These are phyloP conservation scores for Fusarium sp. DNA, from an alignment of 2,329 filamentous ascomycete species.

Conservation along the genomic window DNA sequence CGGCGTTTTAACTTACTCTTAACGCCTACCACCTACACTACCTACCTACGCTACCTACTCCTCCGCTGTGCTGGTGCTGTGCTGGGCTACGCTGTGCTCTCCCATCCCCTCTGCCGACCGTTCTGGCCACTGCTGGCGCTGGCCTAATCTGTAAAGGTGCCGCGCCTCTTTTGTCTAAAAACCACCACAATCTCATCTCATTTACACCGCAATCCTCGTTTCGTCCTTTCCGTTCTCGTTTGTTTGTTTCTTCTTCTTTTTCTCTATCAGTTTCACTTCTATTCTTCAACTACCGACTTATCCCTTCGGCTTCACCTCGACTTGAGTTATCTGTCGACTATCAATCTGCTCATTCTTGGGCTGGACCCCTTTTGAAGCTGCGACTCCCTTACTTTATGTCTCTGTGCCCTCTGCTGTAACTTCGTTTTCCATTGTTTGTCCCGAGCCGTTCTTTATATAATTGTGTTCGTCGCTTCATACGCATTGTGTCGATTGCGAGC, in stretches of 20 bases:
- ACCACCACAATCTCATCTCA: conserved; percentile 29
- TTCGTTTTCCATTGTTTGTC: conserved; percentile 6
- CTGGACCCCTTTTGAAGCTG: conserved; percentile 34
- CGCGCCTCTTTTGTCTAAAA: conserved; percentile 26
- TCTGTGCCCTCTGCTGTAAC: conserved; percentile 27
- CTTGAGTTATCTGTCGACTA: conserved; percentile 10
- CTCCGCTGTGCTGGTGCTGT: not conserved
- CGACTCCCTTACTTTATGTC: conserved; percentile 28
- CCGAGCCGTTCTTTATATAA: not conserved
- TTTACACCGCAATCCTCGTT: conserved; percentile 32
- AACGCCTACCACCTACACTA: conserved; percentile 1
- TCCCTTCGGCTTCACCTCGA: not conserved
- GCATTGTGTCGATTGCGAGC: conserved; percentile 7
- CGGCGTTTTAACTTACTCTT: conserved; percentile 2
- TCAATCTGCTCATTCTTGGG: conserved; percentile 37
- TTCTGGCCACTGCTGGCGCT: conserved; percentile 40
- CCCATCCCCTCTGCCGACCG: conserved; percentile 16
- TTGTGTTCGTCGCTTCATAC: conserved; percentile 9
- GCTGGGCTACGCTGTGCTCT: not conserved
- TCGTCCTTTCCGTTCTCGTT: conserved; percentile 22
- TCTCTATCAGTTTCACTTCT: conserved; percentile 2
- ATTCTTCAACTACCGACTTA: conserved; percentile 1
- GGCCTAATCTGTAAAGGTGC: conserved; percentile 29
- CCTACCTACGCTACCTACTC: not conserved
- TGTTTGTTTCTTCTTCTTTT: conserved; percentile 11